These are phyloP conservation scores for Solanum rostratum DNA, from an alignment of 257 asterid genomes.

Conservation along the genomic window DNA sequence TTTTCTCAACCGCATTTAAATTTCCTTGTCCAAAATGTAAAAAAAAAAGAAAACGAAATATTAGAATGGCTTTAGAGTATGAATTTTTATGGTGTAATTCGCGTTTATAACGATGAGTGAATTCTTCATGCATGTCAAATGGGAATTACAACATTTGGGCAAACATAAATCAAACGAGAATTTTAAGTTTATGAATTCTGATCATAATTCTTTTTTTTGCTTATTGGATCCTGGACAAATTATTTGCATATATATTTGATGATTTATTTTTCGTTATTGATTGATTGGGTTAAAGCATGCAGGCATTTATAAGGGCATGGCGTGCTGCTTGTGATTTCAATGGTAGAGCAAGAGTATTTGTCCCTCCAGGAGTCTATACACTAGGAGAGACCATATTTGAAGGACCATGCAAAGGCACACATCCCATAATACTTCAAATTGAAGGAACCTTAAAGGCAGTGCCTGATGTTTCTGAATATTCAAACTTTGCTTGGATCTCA, in stretches of 20 bases:
- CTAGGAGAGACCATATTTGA: slow-evolving; percentile 24
- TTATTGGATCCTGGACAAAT: not conserved
- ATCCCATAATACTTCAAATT: slow-evolving; percentile 20
- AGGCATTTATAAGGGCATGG: slow-evolving; percentile 57
- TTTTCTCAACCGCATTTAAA: not conserved
- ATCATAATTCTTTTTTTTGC: not conserved
- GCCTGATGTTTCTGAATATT: slow-evolving; percentile 28
- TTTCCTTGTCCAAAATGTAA: not conserved
- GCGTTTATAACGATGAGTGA: not conserved
- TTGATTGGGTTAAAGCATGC: slow-evolving; percentile 16
- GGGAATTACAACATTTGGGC: not conserved
- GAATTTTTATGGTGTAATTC: not conserved
- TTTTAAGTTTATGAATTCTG: not conserved
- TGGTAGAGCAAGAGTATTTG: slow-evolving; percentile 22
- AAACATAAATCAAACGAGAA: not conserved
- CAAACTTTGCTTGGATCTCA: slow-evolving; percentile 41
- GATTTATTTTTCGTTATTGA: too few relatives aligned
- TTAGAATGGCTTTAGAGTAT: not conserved
- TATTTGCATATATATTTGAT: not conserved
- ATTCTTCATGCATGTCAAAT: not conserved
- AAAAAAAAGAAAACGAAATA: too few relatives aligned
- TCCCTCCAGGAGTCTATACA: slow-evolving; percentile 38
- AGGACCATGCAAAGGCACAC: slow-evolving; percentile 51
- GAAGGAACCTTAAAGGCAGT: slow-evolving; percentile 44
- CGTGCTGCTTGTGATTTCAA: slow-evolving; percentile 39